These are phyloP conservation scores for Vararia minispora DNA, from an alignment of 768 basidiomycete species.

Conservation along the genomic window DNA sequence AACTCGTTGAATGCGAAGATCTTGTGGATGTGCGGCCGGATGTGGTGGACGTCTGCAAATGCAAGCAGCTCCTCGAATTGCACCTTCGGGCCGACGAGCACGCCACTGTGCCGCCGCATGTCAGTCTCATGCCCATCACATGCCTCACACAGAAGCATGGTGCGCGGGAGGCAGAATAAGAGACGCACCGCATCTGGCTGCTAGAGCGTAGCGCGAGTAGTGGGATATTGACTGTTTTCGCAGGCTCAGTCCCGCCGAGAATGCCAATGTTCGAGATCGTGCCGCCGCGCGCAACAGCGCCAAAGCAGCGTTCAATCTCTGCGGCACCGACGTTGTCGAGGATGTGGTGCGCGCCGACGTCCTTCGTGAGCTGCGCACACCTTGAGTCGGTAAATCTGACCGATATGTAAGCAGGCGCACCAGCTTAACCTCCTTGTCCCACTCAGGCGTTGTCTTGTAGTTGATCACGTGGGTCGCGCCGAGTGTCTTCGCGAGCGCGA, in stretches of 20 bases:
- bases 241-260: not conserved
- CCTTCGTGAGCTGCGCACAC: not conserved
- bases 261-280: slow-evolving; percentile 2
- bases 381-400: not conserved
- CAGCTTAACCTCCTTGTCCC: slow-evolving; percentile 44
- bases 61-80: slow-evolving; percentile 44
- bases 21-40: slow-evolving; percentile 43
- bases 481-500: slow-evolving; percentile 37
- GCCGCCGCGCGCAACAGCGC: not conserved
- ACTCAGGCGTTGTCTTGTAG: slow-evolving; percentile 45
- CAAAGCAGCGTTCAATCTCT: not conserved
- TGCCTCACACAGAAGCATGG: not conserved
- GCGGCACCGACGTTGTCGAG: slow-evolving; percentile 1
- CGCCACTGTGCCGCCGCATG: no score
- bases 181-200: no score
- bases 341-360: slow-evolving; percentile 1
- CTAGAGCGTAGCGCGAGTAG: not conserved
- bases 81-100: slow-evolving; percentile 18
- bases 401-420: no score
- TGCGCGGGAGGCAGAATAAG: not conserved
- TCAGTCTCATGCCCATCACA: no score
- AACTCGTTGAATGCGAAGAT: slow-evolving; percentile 48
- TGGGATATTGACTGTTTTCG: not conserved
- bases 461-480: slow-evolving; percentile 50
- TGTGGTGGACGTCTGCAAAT: slow-evolving; percentile 31